A percentile compares a stretch with the other conserved stretches of the same genome.
Conservation (phyloP, 2,329 filamentous ascomycete species). For the Alternaria sp. region DNA sequence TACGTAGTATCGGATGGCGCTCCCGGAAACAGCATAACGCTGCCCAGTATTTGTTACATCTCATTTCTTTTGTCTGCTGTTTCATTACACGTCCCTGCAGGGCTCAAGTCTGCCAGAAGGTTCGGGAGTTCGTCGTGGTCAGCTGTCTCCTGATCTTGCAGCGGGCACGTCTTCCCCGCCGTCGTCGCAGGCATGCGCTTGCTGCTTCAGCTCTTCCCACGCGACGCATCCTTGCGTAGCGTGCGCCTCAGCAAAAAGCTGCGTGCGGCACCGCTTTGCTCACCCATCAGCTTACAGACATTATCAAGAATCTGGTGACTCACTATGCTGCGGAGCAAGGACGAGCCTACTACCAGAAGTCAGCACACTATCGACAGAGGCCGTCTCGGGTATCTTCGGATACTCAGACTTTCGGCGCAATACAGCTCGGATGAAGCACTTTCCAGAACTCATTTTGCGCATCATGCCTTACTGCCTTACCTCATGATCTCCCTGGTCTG, state of each 20-base stretch:
- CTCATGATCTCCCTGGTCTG: neutral
- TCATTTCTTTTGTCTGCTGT: slow-evolving; percentile 1
- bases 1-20: neutral
- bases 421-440: slow-evolving; percentile 1
- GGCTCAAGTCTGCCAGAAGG: neutral
- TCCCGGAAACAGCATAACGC: neutral
- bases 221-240: neutral
- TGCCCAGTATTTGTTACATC: neutral
- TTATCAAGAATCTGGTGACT: neutral
- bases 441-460: neutral
- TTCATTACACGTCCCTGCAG: slow-evolving; percentile 7
- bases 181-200: neutral
- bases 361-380: neutral
- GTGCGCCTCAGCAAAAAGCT: neutral
- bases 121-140: neutral
- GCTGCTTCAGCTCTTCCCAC: slow-evolving; percentile 1
- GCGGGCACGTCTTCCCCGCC: slow-evolving; percentile 2
- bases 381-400: neutral
- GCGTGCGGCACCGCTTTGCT: neutral
- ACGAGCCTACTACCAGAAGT: neutral
- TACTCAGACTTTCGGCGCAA: neutral
- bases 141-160: slow-evolving; percentile 8
- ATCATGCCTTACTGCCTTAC: neutral
- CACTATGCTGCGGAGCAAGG: neutral
- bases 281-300: neutral